Evolutionary conservation across 2,329 filamentous ascomycete species (phyloP).

Genomic region (Calonectria ilicicola): DNA sequence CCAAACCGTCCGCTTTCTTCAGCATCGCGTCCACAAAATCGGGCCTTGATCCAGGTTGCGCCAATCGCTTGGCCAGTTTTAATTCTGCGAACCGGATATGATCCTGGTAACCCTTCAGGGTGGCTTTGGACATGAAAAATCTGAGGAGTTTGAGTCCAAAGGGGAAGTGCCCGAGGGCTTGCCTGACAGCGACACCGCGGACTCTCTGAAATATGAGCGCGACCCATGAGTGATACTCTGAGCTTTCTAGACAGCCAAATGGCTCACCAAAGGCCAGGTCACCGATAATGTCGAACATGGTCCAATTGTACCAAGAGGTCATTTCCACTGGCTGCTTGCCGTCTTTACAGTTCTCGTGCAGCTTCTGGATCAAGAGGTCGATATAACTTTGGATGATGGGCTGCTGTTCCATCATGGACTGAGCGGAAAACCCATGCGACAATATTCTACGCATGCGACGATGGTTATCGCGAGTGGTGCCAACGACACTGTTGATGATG

Average conservation of each 20-base stretch:
- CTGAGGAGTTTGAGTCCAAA: neutral
- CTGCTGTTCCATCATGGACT: conserved; percentile 40
- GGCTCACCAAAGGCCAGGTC: conserved; percentile 44
- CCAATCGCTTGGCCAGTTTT: neutral
- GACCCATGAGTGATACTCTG: neutral
- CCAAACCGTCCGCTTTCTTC: neutral
- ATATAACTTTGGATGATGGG: conserved; percentile 51
- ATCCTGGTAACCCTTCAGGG: neutral
- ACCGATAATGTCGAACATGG: conserved; percentile 46
- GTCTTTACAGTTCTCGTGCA: conserved; percentile 46
- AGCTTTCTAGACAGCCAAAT: conserved; percentile 35
- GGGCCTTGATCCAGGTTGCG: neutral
- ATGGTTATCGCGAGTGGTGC: conserved; percentile 23
- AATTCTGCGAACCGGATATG: neutral
- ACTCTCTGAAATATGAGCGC: neutral
- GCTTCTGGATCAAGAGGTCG: conserved; percentile 51
- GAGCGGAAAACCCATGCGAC: conserved; percentile 39
- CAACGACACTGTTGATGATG: conserved; percentile 9
- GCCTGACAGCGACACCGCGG: neutral
- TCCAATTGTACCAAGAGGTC: conserved; percentile 44
- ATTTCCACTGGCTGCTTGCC: conserved; percentile 34
- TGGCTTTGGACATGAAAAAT: neutral
- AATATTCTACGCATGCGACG: conserved; percentile 25
- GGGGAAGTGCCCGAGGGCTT: neutral
- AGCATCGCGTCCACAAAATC: neutral